Conservation (phyloP, 192 early-diverging fungal species). For the Lunasporangiospora selenospora region DNA sequence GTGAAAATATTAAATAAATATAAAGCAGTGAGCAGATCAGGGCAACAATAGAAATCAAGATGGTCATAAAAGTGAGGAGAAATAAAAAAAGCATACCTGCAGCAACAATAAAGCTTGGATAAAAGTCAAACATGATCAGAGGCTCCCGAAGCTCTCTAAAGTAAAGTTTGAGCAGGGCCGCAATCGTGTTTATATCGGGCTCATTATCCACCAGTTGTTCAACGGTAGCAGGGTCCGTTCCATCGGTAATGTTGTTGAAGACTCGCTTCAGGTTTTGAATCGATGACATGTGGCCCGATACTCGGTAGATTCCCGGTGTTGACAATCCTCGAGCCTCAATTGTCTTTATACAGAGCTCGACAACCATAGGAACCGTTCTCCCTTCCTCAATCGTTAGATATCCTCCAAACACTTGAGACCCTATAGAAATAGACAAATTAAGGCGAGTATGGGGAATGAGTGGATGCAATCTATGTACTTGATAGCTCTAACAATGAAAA, state of each 20-base stretch:
- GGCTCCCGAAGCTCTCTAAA: slow-evolving; percentile 77
- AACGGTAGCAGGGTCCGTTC: slow-evolving; percentile 51
- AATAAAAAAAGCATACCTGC: slow-evolving; percentile 44
- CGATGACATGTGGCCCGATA: slow-evolving; percentile 64
- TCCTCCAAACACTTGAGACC: slow-evolving; percentile 41
- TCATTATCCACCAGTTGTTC: slow-evolving; percentile 60
- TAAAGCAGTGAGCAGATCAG: background rate
- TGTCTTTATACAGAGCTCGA: slow-evolving; percentile 64
- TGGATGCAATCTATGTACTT: no score
- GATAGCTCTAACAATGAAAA: no score
- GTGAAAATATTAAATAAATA: background rate
- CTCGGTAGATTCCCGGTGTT: slow-evolving; percentile 69
- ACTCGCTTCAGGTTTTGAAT: slow-evolving; percentile 60
- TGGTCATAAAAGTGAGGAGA: background rate
- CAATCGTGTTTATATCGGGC: slow-evolving; percentile 73
- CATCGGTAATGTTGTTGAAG: slow-evolving; percentile 58
- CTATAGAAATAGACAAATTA: background rate
- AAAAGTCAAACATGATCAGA: slow-evolving; percentile 72
- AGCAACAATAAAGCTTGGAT: slow-evolving; percentile 73
- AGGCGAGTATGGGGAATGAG: no score
- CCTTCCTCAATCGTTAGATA: slow-evolving; percentile 49
- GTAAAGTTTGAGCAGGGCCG: slow-evolving; percentile 77
- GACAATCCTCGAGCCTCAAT: slow-evolving; percentile 66
- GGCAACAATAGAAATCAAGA: background rate
- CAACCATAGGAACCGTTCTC: slow-evolving; percentile 54